Conservation (phyloP, 2,329 filamentous ascomycete genomes). For the Hymenoscyphus salicellus region DNA sequence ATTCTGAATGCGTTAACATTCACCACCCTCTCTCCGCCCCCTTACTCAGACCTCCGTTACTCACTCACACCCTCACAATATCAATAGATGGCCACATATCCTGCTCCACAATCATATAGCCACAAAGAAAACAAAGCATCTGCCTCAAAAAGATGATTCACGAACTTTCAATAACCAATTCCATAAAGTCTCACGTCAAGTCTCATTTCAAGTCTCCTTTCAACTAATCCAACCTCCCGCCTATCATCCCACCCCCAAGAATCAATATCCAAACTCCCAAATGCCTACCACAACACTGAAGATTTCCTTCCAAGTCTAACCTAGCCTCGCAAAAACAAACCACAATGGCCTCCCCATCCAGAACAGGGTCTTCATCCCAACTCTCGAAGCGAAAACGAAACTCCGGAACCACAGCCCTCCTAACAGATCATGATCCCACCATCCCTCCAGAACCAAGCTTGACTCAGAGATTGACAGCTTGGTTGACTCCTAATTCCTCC, state of each 20-base stretch:
- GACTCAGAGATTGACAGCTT: not conserved
- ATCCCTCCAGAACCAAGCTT: not conserved
- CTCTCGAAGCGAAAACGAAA: not conserved
- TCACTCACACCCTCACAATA: not conserved
- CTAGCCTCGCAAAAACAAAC: not conserved
- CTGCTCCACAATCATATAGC: not conserved
- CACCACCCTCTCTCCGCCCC: not conserved
- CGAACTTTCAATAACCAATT: not conserved
- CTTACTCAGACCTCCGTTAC: not conserved
- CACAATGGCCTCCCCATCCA: not conserved
- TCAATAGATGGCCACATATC: not conserved
- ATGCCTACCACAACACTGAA: not conserved
- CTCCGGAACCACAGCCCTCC: not conserved
- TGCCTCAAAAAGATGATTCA: not conserved
- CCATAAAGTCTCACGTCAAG: not conserved
- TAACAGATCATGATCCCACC: not conserved
- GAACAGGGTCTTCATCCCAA: not conserved
- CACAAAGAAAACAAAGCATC: not conserved
- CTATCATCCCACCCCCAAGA: not conserved
- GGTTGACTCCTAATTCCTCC: not conserved
- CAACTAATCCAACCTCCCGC: not conserved
- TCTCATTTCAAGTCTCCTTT: not conserved
- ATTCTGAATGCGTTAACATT: not conserved
- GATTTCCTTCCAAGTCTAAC: not conserved
- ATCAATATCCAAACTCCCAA: not conserved